Percentiles rank a stretch among this genome's conserved stretches.
phyloP scores from a whole-genome alignment of 768 basidiomycete species.

The Myochromella boudieri region DNA sequence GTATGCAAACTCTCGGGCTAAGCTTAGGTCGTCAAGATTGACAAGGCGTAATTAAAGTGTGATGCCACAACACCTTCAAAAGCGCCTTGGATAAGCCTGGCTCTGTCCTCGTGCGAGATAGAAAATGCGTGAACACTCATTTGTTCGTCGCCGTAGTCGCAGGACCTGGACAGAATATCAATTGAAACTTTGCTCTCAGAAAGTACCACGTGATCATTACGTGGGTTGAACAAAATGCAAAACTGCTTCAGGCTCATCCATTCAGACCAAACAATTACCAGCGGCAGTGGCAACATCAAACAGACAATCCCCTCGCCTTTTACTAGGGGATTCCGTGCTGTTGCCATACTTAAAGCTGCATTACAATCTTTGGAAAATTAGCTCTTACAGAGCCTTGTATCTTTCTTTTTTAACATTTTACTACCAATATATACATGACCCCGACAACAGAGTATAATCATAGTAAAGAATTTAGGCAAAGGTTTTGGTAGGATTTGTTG shows the following conservation, averaged over 20 bases:
- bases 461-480: too few species aligned
- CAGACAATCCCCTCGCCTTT: constrained; percentile 58
- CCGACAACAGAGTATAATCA: too few species aligned
- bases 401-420: constrained; percentile 8
- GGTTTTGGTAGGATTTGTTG: too few species aligned
- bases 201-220: constrained; percentile 32
- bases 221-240: constrained; percentile 42
- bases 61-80: constrained; percentile 47
- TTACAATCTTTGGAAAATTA: constrained; percentile 41
- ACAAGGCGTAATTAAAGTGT: not conserved
- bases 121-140: constrained; percentile 26
- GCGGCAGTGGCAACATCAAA: constrained; percentile 47
- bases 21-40: not conserved
- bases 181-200: too few species aligned
- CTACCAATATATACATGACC: not conserved
- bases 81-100: constrained; percentile 53
- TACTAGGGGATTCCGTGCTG: constrained; percentile 57
- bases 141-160: too few species aligned
- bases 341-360: constrained; percentile 40
- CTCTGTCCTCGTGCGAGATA: constrained; percentile 42
- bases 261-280: not conserved
- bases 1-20: constrained; percentile 75
- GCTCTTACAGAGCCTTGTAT: constrained; percentile 29
- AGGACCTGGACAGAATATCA: too few species aligned
- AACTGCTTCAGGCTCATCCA: constrained; percentile 8